Base-by-base conservation (phyloP, 305 asterid genomes). In the Solanum aculeatissimum region DNA sequence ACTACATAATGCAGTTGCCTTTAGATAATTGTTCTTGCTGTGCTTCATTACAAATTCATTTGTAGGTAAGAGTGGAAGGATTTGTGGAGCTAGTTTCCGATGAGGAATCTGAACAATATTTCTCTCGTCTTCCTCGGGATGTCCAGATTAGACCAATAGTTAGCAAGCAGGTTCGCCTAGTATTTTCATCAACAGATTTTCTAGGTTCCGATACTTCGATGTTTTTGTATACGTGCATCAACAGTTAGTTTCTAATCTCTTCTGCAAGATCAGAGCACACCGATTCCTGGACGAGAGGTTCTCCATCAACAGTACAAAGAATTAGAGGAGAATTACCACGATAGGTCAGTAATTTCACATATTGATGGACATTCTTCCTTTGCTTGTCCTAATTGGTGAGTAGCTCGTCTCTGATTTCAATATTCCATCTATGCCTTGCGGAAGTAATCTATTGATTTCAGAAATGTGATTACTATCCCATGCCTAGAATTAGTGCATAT, bases 51-150 rank as follows among this genome's bases (percentile, higher is more conserved):
- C 35, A 8, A 40, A 53, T 58, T 83, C 77, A 65, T 77, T 75
- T 87, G 84, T 89, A 95, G 99, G 95, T 96, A 74, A 92, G 99
- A 91, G 85, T 96, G 62, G 99, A 96, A 91, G 99, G 99, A 80
- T 86, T 94, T 8, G 99, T 95, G 83, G 90, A 90, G 84, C 94
- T 91, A 87, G 95, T 96, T 16, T 90, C 97, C 35, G 95, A 93
- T 47, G 97, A 91, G 88, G 99, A 93, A 88, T 94, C 99, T 86
- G 97, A 96, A 65, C 91, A 87, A 51, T 96, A 91, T 90, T 96
- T 96, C 87, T 96, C 94, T 86, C 93, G 95, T 87, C 99, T 98
- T 85, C 98, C 99, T 49, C 91, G 94, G 83, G 98, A 96, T 83
- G 92, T 94, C 89, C 98, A 96, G 90, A 95, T 96, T 86, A 98